Evolutionary conservation across 1,139 yeast species (phyloP).

Genomic region (Candida sp.): DNA sequence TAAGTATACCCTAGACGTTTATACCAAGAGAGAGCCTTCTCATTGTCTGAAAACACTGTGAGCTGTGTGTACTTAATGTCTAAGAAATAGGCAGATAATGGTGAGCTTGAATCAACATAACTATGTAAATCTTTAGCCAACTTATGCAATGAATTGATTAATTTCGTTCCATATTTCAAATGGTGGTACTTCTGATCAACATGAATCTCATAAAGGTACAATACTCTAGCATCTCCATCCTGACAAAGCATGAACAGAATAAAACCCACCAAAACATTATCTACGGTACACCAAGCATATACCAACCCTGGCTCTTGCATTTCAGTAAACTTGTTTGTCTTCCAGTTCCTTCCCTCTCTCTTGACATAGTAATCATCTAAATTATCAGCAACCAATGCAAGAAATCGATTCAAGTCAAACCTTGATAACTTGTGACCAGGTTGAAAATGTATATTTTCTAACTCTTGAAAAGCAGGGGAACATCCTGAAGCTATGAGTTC

Average conservation of each 20-base stretch:
- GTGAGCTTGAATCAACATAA: conserved; percentile 2
- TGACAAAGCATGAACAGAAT: conserved; percentile 38
- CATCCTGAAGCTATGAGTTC: conserved; percentile 11
- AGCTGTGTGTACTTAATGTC: conserved; percentile 31
- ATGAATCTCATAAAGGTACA: conserved; percentile 57
- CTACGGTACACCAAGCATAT: conserved; percentile 26
- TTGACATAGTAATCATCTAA: conserved; percentile 25
- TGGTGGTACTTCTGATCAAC: conserved; percentile 27
- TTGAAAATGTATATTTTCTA: conserved; percentile 5
- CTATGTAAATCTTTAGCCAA: conserved; percentile 15
- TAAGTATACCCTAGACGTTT: conserved; percentile 30
- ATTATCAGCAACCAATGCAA: conserved; percentile 25
- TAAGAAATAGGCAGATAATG: not conserved
- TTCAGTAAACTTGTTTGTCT: conserved; percentile 37
- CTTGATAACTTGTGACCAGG: conserved; percentile 11
- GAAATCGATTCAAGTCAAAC: conserved; percentile 13
- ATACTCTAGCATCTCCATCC: conserved; percentile 26
- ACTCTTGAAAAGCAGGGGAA: conserved; percentile 12
- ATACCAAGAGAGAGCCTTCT: conserved; percentile 43
- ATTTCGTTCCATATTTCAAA: conserved; percentile 26
- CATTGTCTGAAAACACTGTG: conserved; percentile 52
- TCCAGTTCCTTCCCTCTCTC: conserved; percentile 43
- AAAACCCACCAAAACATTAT: conserved; percentile 32
- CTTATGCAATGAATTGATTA: conserved; percentile 29
- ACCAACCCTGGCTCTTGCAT: conserved; percentile 43